Evolutionary conservation across 140 eudicot genomes (phyloP), one percentile per base, ranked within the genome.

Genomic region (Erigeron philadelphicus): DNA sequence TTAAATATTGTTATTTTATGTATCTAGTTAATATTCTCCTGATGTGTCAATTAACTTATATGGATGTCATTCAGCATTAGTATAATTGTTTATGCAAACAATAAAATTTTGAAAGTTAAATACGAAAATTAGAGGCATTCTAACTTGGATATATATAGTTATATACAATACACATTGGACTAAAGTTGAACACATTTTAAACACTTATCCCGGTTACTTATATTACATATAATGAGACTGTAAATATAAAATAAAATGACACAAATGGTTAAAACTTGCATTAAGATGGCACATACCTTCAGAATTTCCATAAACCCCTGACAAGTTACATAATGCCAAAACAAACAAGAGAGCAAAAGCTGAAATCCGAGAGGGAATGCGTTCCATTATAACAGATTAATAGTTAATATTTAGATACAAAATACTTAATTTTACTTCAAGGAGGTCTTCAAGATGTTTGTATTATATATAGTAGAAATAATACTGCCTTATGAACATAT

Each of bases 291-390:
- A 62, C 77, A 65, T 47, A 88, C 90, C 90, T 86, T 86, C 88
- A 16, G 81, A 79, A 79, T 89, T 89, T 21, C 77, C 84, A 55
- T 76, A 73, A 66, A 71, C 94, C 23, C 48, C 68, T 16, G 72
- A 67, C 21, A 77, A 59, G 44, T 64, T 61, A 68, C 62, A 71
- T 17, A 73, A 61, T 42, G 76, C 71, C 65, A 83, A 69, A 76
- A 83, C 49, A 12, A 81, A 83, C 81, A 82, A 79, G n/a, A 81
- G 57, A 73, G 15, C 72, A 49, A 46, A 57, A 64, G 70, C 58
- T 45, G 62, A 66, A 75, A 78, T 76, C 70, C 81, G 84, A 68
- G 82, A 88, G 90, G 84, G 80, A 41, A 10, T 25, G 4, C 38
- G 38, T 15, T 13, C 12, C 11, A 41, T 6, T 23, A 3, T 1